phyloP scores from a whole-genome alignment of 1,284 basidiomycete species.

The Tylopilus microsporus region DNA sequence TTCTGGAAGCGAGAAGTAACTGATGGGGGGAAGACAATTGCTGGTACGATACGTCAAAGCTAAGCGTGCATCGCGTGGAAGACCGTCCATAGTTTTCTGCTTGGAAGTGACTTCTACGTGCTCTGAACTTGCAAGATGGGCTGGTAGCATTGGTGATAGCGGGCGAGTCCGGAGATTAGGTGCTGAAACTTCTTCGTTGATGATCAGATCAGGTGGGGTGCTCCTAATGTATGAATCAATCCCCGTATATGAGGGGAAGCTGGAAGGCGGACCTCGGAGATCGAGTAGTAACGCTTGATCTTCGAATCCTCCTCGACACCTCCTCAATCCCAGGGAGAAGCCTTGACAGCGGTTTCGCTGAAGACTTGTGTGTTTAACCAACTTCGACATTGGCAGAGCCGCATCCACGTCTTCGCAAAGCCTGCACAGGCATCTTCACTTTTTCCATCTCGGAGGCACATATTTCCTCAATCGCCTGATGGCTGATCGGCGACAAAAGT shows the following conservation, averaged over 20 bases:
- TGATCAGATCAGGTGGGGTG: not conserved
- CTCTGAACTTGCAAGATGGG: conserved; percentile 1
- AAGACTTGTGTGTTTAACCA: not conserved
- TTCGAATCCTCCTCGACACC: not conserved
- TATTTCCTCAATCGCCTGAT: conserved; percentile 17
- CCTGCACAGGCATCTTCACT: too few species aligned
- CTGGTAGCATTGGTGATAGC: not conserved
- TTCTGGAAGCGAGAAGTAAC: conserved; percentile 15
- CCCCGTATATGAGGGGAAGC: not conserved
- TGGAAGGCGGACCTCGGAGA: conserved; percentile 11
- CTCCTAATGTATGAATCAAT: conserved; percentile 11
- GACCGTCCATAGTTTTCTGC: not conserved
- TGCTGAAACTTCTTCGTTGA: not conserved
- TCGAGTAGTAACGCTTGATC: not conserved
- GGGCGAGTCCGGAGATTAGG: not conserved
- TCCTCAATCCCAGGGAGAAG: not conserved
- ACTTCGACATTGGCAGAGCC: not conserved
- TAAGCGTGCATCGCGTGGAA: not conserved
- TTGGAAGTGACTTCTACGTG: not conserved
- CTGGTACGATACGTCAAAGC: conserved; percentile 1
- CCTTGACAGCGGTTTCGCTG: not conserved
- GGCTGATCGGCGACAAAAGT: conserved; percentile 21
- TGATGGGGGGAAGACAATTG: conserved; percentile 21
- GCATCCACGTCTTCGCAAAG: too few species aligned
- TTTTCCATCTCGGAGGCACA: conserved; percentile 7